phyloP scores from a whole-genome alignment of 768 basidiomycete genomes.

The Rhodotorula diobovata region DNA sequence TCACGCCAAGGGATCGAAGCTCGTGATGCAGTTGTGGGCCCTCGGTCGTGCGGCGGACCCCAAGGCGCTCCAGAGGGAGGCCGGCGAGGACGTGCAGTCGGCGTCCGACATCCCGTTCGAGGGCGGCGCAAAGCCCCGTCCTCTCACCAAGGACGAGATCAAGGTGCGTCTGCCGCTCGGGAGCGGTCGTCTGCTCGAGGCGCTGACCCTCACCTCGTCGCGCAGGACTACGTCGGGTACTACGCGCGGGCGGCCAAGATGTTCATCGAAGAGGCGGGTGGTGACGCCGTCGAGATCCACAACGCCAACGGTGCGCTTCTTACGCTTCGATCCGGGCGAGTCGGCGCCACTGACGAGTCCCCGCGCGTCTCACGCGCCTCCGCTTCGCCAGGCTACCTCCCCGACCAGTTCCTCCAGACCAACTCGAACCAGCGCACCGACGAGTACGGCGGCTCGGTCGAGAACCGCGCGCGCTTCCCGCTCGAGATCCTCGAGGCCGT shows the following conservation, averaged over 20 bases:
- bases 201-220: constrained; percentile 42
- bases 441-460: constrained; percentile 64
- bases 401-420: constrained; percentile 43
- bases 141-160: constrained; percentile 49
- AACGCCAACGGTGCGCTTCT: constrained; percentile 48
- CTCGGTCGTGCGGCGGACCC: constrained; percentile 51
- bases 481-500: constrained; percentile 59
- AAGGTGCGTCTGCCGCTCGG: constrained; percentile 50
- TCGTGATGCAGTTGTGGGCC: constrained; percentile 61
- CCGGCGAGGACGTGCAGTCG: constrained; percentile 20
- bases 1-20: constrained; percentile 56
- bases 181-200: constrained; percentile 54
- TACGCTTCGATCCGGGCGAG: no score
- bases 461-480: constrained; percentile 58
- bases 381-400: constrained; percentile 24
- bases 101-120: constrained; percentile 26
- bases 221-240: constrained; percentile 45
- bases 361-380: no score
- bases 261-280: constrained; percentile 58
- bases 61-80: constrained; percentile 35
- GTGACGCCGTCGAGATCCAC: constrained; percentile 60
- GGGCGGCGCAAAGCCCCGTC: constrained; percentile 29
- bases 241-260: constrained; percentile 56
- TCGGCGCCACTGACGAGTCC: no score
- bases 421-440: constrained; percentile 46